Evolutionary conservation across 768 basidiomycete genomes (phyloP), one percentile per base, ranked within the genome.

Genomic region (Symmetrospora coprosmae): DNA sequence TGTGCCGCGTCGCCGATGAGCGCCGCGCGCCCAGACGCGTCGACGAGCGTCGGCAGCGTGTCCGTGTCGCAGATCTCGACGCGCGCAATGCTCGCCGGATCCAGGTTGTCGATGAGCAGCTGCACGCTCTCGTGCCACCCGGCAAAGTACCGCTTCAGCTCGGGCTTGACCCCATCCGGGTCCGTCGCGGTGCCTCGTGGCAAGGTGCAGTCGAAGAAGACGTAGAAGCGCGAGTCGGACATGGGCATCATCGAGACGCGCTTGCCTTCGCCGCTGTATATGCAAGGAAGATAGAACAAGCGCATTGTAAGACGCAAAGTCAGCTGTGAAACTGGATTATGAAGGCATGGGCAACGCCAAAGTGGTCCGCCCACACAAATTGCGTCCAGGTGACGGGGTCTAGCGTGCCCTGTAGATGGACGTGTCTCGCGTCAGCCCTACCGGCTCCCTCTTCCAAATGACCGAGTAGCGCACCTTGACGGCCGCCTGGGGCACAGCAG

Each of bases 31-130:
- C 59, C 59, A 16, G 47, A 50, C 5, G 59, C 33, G 31, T 60
- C 59, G 17, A 60, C 40, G 16, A 60, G 47, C 11, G 59, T 60
- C 9, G 59, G 59, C 23, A 60, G 38, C 5, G 59, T 49, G 31
- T 60, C 59, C 33, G 59, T 60, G 38, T 60, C 59, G 38, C 40
- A 37, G 47, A 60, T 60, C 38, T 60, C 59, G 31, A 50, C 59
- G 19, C 59, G 45, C 2, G 59, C 47, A 19, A 60, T 45, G 25
- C n/a, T 49, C 17, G 34, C 19, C 9, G 28, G 2, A 39, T 49
- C 59, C 9, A 60, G 38, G 48, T 50, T 50, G 9, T 60, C 59
- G 59, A 60, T 60, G 4, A 60, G 34, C 23, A 49, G 23, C 37
- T 60, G 59, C 19, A 60, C 34, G 4, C 31, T 27, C n/a, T 49